Evolutionary conservation across 306 rosid species (phyloP).

Genomic region (Sophora flavescens): DNA sequence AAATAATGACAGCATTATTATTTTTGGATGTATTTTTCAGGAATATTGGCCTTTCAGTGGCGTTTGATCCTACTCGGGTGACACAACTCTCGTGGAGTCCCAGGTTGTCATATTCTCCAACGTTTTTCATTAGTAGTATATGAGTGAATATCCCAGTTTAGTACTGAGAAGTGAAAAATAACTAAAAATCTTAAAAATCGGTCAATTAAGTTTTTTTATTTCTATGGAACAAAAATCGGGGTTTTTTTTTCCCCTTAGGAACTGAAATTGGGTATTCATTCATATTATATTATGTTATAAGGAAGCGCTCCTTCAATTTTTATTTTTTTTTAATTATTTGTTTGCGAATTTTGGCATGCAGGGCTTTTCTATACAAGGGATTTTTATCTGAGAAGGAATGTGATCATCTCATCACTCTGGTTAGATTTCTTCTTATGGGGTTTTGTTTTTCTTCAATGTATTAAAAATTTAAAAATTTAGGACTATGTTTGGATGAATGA

Average conservation of each 20-base stretch:
- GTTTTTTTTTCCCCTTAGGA: too few species aligned
- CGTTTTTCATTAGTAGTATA: too few species aligned
- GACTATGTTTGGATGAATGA: too few species aligned
- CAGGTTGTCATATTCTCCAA: slow-evolving; percentile 54
- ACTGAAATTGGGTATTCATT: too few species aligned
- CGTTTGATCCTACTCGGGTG: slow-evolving; percentile 87
- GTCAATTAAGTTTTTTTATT: too few species aligned
- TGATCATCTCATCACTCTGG: slow-evolving; percentile 78
- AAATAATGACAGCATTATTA: too few species aligned
- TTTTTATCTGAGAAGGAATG: slow-evolving; percentile 84
- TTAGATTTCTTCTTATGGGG: slow-evolving; percentile 38
- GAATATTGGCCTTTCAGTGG: slow-evolving; percentile 52
- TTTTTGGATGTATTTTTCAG: slow-evolving; percentile 47
- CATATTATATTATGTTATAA: too few species aligned
- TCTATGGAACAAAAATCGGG: too few species aligned
- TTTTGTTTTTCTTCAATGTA: background rate
- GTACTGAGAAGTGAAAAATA: too few species aligned
- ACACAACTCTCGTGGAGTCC: slow-evolving; percentile 92
- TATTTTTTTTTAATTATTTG: background rate
- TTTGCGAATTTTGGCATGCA: slow-evolving; percentile 50
- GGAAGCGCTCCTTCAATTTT: background rate
- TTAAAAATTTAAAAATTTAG: background rate
- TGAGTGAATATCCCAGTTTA: too few species aligned
- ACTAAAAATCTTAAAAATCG: too few species aligned
- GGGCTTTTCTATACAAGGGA: slow-evolving; percentile 83